phyloP scores from a whole-genome alignment of 1,284 basidiomycete species.

The Peniophora sp. region DNA sequence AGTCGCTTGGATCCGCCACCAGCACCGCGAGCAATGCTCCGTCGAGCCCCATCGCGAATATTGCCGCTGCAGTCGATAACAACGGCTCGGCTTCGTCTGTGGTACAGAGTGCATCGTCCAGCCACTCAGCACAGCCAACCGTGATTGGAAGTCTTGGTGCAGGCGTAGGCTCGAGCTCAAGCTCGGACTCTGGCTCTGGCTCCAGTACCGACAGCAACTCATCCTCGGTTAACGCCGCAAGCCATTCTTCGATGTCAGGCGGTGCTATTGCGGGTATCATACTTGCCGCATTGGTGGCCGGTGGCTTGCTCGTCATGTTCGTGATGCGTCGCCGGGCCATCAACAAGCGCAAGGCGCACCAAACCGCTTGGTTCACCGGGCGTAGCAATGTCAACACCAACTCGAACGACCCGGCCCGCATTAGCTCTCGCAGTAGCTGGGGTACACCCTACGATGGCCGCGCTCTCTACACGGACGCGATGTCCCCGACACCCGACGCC shows the following conservation, averaged over 20 bases:
- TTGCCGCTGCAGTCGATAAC: too few species aligned
- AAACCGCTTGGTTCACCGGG: conserved; percentile 19
- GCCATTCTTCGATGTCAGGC: conserved; percentile 13
- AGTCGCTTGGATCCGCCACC: neutral
- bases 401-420: neutral
- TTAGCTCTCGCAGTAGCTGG: conserved; percentile 34
- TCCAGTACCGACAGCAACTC: too few species aligned
- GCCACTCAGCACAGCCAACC: neutral
- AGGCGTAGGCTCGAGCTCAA: neutral
- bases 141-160: neutral
- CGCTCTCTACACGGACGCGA: conserved; percentile 11
- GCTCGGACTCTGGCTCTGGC: too few species aligned
- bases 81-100: too few species aligned
- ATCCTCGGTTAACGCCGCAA: neutral
- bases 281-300: conserved; percentile 15
- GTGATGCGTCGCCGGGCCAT: conserved; percentile 25
- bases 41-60: neutral
- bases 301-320: conserved; percentile 18
- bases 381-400: conserved; percentile 1
- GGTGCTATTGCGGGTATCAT: conserved; percentile 22
- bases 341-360: conserved; percentile 20
- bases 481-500: conserved; percentile 27
- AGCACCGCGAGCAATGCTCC: neutral
- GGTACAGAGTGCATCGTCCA: neutral
- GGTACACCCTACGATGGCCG: conserved; percentile 35